Evolutionary conservation across 345 rosid species (phyloP).

Genomic region (Eucalyptus polybractea): DNA sequence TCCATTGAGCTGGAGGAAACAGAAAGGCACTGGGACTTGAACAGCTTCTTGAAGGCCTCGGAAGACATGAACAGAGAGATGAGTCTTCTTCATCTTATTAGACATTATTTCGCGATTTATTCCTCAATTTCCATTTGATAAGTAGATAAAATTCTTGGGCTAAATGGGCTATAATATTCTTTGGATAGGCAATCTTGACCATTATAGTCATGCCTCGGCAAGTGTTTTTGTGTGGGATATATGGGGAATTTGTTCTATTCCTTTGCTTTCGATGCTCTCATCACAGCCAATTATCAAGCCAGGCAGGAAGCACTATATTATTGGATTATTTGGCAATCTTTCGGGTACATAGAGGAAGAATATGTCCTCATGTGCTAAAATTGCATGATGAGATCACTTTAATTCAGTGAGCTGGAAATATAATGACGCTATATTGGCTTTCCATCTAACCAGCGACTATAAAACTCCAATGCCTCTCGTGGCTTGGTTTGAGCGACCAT

Average conservation of each 20-base stretch:
- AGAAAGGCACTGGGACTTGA: too few relatives aligned
- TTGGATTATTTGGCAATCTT: too few relatives aligned
- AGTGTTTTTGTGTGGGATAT: background rate
- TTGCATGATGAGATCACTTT: background rate
- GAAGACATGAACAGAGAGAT: background rate
- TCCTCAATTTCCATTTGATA: background rate
- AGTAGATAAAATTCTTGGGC: background rate
- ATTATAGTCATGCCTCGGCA: background rate
- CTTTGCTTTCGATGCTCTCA: background rate
- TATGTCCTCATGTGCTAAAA: background rate
- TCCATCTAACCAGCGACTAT: constrained; percentile 22
- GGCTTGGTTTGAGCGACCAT: constrained; percentile 58
- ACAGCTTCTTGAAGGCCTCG: too few relatives aligned
- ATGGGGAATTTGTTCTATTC: background rate
- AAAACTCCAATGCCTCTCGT: constrained; percentile 29
- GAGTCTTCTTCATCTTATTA: background rate
- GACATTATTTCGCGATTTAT: background rate
- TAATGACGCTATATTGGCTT: background rate
- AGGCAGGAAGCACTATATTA: too few relatives aligned
- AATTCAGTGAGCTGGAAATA: background rate
- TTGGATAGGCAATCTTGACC: background rate
- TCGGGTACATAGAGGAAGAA: too few relatives aligned
- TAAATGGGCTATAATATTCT: background rate
- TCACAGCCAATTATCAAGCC: background rate
- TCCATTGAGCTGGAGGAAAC: too few relatives aligned